Percentiles rank a stretch among this genome's conserved stretches.
Conservation (phyloP, 257 asterid genomes). For the Fraxinus pennsylvanica region DNA sequence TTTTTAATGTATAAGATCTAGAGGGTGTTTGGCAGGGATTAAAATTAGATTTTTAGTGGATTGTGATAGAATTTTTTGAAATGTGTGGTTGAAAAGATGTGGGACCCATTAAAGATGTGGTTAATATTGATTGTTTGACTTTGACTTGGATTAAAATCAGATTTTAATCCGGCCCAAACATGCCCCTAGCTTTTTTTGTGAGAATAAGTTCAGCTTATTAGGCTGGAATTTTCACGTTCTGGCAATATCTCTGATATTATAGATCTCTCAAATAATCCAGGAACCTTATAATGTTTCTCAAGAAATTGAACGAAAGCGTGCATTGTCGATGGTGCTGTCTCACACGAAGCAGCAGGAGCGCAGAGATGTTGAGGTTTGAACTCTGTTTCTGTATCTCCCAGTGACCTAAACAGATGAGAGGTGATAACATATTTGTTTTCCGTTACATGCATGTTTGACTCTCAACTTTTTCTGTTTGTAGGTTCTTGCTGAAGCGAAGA, state of each 20-base stretch:
- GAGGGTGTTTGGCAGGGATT: too few relatives aligned
- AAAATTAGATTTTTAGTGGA: too few relatives aligned
- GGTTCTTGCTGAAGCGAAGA: constrained; percentile 94
- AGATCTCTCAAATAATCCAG: constrained; percentile 41
- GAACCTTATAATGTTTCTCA: constrained; percentile 74
- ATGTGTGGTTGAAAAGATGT: too few relatives aligned
- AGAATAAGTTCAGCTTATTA: constrained; percentile 11
- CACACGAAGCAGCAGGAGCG: constrained; percentile 94
- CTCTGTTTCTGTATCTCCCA: constrained; percentile 20
- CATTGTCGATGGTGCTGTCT: constrained; percentile 82
- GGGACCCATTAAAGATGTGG: too few relatives aligned
- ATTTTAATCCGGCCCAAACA: too few relatives aligned
- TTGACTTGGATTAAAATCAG: too few relatives aligned
- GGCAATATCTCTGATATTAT: constrained; percentile 26
- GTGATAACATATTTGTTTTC: background rate
- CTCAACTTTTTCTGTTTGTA: constrained; percentile 26
- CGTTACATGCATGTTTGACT: constrained; percentile 14
- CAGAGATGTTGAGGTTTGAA: constrained; percentile 78
- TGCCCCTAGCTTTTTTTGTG: background rate
- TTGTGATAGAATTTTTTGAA: too few relatives aligned
- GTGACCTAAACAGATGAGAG: background rate
- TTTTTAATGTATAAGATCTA: background rate
- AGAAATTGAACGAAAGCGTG: constrained; percentile 86
- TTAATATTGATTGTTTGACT: too few relatives aligned
- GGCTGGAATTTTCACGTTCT: constrained; percentile 19